Evolutionary conservation across 83 land plant genomes (phyloP).

Genomic region (Picea mariana): DNA sequence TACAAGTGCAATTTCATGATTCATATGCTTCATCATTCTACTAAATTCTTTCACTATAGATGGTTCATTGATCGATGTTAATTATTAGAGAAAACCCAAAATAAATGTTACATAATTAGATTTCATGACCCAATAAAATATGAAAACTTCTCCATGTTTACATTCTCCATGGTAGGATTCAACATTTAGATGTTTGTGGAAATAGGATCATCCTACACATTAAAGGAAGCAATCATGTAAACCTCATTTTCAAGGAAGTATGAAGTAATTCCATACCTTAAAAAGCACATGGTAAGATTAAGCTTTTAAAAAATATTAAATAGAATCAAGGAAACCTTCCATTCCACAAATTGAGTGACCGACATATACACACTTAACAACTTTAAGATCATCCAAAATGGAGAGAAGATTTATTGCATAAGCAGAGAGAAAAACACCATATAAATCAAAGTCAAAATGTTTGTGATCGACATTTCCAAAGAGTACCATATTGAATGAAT

Average conservation of each 20-base stretch:
- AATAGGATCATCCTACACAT: neutral
- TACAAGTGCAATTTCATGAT: slow-evolving; percentile 49
- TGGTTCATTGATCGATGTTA: slow-evolving; percentile 20
- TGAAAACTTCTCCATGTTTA: slow-evolving; percentile 11
- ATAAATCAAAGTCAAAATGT: slow-evolving; percentile 58
- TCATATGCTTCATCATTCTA: slow-evolving; percentile 37
- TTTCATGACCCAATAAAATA: no score
- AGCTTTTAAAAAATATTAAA: slow-evolving; percentile 68
- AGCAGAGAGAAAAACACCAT: slow-evolving; percentile 57
- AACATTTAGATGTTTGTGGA: slow-evolving; percentile 46
- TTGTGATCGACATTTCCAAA: slow-evolving; percentile 28
- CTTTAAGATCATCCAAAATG: slow-evolving; percentile 61
- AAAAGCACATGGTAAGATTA: slow-evolving; percentile 81
- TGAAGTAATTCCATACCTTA: slow-evolving; percentile 40
- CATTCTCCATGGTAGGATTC: slow-evolving; percentile 69
- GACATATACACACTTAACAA: slow-evolving; percentile 64
- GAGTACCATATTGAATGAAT: no score
- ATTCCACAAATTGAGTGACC: slow-evolving; percentile 91
- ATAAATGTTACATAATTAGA: no score
- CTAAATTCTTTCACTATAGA: slow-evolving; percentile 29
- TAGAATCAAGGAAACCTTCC: slow-evolving; percentile 80
- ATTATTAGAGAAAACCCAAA: no score
- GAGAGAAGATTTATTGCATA: slow-evolving; percentile 69
- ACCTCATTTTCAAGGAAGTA: no score
- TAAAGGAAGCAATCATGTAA: no score